phyloP scores from a whole-genome alignment of 306 rosid species.

The Glycine latifolia region DNA sequence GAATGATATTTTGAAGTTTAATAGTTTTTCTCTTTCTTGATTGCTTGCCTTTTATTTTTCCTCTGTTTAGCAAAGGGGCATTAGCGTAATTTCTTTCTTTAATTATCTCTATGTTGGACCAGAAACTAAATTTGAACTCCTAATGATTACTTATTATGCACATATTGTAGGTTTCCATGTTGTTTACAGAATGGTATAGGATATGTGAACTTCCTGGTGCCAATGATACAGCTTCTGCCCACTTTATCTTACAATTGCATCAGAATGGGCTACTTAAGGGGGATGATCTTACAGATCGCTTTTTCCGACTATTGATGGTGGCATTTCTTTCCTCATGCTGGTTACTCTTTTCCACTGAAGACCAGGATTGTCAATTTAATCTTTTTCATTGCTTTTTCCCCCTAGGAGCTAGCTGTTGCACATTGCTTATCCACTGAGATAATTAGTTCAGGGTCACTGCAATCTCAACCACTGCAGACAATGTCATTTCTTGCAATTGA shows the following conservation, averaged over 20 bases:
- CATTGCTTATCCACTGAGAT: constrained; percentile 85
- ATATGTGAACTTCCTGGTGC: constrained; percentile 89
- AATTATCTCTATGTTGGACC: constrained; percentile 5
- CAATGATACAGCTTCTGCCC: constrained; percentile 69
- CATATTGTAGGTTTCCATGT: constrained; percentile 68
- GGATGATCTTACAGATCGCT: constrained; percentile 87
- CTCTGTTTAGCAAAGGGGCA: not conserved
- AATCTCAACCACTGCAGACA: constrained; percentile 72
- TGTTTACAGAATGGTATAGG: constrained; percentile 87
- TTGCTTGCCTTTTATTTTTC: not conserved
- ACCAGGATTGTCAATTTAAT: constrained; percentile 11
- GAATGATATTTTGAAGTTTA: not conserved
- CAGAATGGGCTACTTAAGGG: constrained; percentile 89
- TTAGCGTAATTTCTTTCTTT: not conserved
- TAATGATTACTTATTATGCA: constrained; percentile 36
- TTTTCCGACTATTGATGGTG: constrained; percentile 81
- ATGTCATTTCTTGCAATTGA: constrained; percentile 91
- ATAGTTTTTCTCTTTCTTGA: not conserved
- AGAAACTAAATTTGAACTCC: not conserved
- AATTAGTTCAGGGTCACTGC: constrained; percentile 69
- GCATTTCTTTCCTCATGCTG: constrained; percentile 39
- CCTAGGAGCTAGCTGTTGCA: constrained; percentile 81
- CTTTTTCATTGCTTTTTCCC: not conserved
- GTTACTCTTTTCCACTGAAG: not conserved
- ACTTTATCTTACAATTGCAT: constrained; percentile 76